Percentiles rank a stretch among this genome's conserved stretches.
phyloP scores from a whole-genome alignment of 169 alveolate species.

The Babesia divergens region DNA sequence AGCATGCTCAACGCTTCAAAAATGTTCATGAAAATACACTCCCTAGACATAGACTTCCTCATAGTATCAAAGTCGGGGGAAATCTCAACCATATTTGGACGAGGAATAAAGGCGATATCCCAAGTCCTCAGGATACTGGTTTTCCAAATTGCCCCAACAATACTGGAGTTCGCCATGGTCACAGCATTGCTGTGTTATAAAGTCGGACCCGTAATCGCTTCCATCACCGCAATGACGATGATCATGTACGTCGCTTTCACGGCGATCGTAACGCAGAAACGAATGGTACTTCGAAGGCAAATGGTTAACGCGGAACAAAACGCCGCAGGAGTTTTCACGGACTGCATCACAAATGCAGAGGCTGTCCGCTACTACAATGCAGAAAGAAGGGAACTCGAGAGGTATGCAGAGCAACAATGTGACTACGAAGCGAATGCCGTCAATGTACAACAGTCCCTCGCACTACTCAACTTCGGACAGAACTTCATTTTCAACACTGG shows the following conservation, averaged over 20 bases:
- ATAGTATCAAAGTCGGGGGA: constrained; percentile 75
- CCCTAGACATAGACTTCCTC: constrained; percentile 70
- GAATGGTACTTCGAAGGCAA: constrained; percentile 75
- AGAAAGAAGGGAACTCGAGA: constrained; percentile 66
- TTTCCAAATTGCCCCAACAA: constrained; percentile 77
- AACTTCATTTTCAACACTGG: constrained; percentile 72
- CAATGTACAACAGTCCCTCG: constrained; percentile 71
- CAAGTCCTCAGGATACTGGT: constrained; percentile 72
- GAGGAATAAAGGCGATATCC: constrained; percentile 77
- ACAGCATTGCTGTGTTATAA: constrained; percentile 75
- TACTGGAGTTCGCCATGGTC: constrained; percentile 78
- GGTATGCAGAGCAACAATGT: constrained; percentile 67
- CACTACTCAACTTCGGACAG: constrained; percentile 76
- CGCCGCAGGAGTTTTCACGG: constrained; percentile 77
- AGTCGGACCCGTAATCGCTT: constrained; percentile 79
- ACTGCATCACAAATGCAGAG: constrained; percentile 80
- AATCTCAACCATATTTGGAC: constrained; percentile 65
- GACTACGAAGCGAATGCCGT: constrained; percentile 74
- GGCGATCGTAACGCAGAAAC: constrained; percentile 74
- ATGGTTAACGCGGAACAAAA: constrained; percentile 82
- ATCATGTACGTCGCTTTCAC: constrained; percentile 74
- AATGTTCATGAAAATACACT: constrained; percentile 74
- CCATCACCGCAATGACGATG: constrained; percentile 78
- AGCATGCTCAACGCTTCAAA: constrained; percentile 68
- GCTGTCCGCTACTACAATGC: constrained; percentile 75